Evolutionary conservation across 441 rosid species (phyloP), one percentile per base, ranked within the genome.

Genomic region (Omphalea diandra): DNA sequence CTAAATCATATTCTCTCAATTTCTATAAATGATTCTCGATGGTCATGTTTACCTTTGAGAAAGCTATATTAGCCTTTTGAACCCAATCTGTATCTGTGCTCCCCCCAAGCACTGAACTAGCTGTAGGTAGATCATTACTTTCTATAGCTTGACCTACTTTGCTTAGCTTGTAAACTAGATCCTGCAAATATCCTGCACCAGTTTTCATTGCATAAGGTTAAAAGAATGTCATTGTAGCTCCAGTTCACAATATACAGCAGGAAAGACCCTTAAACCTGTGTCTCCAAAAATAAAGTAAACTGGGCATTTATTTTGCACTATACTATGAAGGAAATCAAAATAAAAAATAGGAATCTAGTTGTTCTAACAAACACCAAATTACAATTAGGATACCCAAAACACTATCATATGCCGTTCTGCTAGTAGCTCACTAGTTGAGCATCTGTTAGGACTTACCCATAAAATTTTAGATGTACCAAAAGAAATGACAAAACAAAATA

Each of bases 81-180:
- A 91, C 80, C 99, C 97, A 94, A 49, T 94, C 96, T 10, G 90
- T 68, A 62, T 87, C 86, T 1, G 78, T 78, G 83, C 79, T 84
- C 77, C 83, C 80, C 32, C 96, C 93, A 46, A 94, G 96, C 78
- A 91, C 96, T 41, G 86, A 82, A 74, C 82, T 75, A 47, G 99
- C 97, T 33, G 84, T 43, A 18, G 88, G 43, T 27, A 94, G 79
- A 77, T 94, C 97, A 69, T 89, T 85, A 46, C 82, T 89, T n/a
- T 94, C 99, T 68, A 91, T 90, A 67, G 96, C 97, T 86, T 89
- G 90, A 35, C 97, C 99, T 46, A 88, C 89, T 90, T 87, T 85
- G 77, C 97, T 94, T 75, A 94, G 76, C 85, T 86, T 90, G 83
- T 84, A 91, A 36, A 94, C 96, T 14, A 91, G 76, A 69, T 94